phyloP scores from a whole-genome alignment of 2,329 filamentous ascomycete species.

The Ascochyta pisi region DNA sequence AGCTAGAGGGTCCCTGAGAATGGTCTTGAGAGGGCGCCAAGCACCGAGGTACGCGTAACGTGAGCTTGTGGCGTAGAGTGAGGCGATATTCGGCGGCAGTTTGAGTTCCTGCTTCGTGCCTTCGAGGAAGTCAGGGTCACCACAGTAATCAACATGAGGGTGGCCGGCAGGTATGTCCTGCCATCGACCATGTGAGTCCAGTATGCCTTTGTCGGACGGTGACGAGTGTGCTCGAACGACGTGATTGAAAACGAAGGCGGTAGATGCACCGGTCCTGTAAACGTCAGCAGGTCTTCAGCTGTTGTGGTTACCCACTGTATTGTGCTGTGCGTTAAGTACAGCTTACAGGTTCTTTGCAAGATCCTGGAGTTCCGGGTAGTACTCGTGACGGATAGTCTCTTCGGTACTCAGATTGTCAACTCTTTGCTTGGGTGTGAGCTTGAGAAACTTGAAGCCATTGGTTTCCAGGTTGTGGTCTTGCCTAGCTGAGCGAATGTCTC shows the following conservation, averaged over 20 bases:
- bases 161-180: constrained; percentile 32
- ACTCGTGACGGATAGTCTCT: constrained; percentile 22
- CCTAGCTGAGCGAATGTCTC: constrained; percentile 53
- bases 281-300: not conserved
- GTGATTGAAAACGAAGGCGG: constrained; percentile 43
- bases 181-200: constrained; percentile 56
- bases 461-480: not conserved
- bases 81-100: constrained; percentile 16
- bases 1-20: constrained; percentile 35
- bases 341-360: constrained; percentile 22
- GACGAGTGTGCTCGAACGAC: constrained; percentile 56
- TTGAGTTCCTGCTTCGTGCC: constrained; percentile 27
- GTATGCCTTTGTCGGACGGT: constrained; percentile 51
- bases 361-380: constrained; percentile 26
- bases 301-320: not conserved
- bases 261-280: constrained; percentile 23
- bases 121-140: constrained; percentile 11
- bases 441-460: constrained; percentile 21
- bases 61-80: constrained; percentile 8
- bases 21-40: constrained; percentile 37
- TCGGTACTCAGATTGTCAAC: constrained; percentile 17
- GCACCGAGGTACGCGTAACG: constrained; percentile 40
- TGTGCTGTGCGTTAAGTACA: not conserved
- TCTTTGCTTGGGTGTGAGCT: constrained; percentile 9
- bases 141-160: constrained; percentile 31